A percentile compares a stretch with the other conserved stretches of the same genome.
Conservation (phyloP, 345 rosid species). For the Triadica sebifera region DNA sequence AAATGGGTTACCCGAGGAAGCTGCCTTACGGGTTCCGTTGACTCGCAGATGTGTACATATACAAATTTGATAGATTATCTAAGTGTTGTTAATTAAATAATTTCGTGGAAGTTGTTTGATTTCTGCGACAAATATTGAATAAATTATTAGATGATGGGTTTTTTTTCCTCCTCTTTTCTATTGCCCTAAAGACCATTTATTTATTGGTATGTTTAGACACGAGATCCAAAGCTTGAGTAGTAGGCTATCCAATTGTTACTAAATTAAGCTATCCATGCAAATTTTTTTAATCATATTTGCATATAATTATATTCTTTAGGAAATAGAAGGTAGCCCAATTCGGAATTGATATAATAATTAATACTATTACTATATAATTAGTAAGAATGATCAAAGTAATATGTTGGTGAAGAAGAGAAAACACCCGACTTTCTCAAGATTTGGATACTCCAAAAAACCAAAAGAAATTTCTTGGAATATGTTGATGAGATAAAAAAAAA, state of each 20-base stretch:
- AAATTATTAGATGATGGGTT: not conserved
- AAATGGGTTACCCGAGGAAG: constrained; percentile 29
- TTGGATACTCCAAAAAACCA: too few relatives aligned
- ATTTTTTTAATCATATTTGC: not conserved
- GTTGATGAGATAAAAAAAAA: not conserved
- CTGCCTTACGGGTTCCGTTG: constrained; percentile 25
- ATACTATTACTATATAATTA: not conserved
- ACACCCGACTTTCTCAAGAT: too few relatives aligned
- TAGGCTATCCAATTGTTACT: not conserved
- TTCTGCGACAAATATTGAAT: constrained; percentile 25
- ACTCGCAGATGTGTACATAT: constrained; percentile 3
- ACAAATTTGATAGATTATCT: constrained; percentile 7
- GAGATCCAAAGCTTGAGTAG: constrained; percentile 28
- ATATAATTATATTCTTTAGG: not conserved
- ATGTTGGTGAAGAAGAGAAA: not conserved
- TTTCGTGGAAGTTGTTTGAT: constrained; percentile 15
- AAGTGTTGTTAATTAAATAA: constrained; percentile 3
- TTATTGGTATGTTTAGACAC: constrained; percentile 14
- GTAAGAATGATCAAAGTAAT: not conserved
- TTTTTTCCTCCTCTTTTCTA: not conserved
- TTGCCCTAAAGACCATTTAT: not conserved
- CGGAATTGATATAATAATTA: not conserved
- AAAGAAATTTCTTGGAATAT: too few relatives aligned
- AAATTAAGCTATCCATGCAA: constrained; percentile 5
- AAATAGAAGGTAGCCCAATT: not conserved